phyloP scores from a whole-genome alignment of 176 grass and related monocot species.

The Triticum timopheevii region DNA sequence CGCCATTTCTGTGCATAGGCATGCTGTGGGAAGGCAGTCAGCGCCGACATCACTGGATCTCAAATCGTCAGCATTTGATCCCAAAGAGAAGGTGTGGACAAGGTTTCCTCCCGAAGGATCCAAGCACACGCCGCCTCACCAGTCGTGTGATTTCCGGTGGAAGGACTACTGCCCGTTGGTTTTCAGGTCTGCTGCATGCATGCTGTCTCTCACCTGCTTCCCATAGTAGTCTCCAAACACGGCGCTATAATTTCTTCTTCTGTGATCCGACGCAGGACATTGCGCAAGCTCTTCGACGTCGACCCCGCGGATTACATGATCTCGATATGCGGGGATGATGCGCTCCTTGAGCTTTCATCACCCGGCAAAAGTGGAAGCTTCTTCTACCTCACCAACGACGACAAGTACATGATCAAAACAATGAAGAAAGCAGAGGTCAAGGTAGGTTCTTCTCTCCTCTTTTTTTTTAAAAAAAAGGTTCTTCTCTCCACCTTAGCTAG shows the following conservation, averaged over 20 bases:
- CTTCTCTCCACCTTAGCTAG: background rate
- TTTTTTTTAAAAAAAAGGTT: background rate
- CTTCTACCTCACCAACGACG: constrained; percentile 44
- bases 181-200: constrained; percentile 53
- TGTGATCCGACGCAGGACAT: constrained; percentile 16
- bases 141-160: constrained; percentile 79
- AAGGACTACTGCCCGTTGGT: constrained; percentile 90
- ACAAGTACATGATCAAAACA: constrained; percentile 49
- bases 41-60: constrained; percentile 58
- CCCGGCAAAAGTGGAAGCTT: constrained; percentile 42
- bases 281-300: constrained; percentile 36
- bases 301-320: constrained; percentile 39
- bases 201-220: background rate
- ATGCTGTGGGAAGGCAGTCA: constrained; percentile 74
- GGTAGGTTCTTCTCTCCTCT: background rate
- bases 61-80: constrained; percentile 85
- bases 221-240: background rate
- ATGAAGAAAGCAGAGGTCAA: constrained; percentile 42
- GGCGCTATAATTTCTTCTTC: background rate
- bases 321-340: constrained; percentile 35
- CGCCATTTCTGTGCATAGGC: constrained; percentile 33
- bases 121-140: constrained; percentile 81
- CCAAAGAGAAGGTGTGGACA: constrained; percentile 93
- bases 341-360: constrained; percentile 27
- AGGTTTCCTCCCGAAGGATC: constrained; percentile 86